phyloP scores from a whole-genome alignment of 345 rosid genomes.

The Linum trigynum region DNA sequence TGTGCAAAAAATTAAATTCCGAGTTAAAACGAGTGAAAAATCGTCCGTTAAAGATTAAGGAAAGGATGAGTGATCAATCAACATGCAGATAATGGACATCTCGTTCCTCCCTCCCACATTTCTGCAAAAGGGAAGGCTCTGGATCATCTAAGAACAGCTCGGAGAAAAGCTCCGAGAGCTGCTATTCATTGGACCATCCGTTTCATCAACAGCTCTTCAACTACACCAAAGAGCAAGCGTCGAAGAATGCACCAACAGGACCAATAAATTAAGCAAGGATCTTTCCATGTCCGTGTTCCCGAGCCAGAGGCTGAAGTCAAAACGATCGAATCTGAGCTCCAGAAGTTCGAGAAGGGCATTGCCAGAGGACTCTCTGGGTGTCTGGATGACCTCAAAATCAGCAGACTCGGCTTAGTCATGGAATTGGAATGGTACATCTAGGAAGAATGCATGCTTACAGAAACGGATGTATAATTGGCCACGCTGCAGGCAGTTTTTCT shows the following conservation, averaged over 20 bases:
- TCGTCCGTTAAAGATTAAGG: no score
- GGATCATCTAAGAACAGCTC: slow-evolving; percentile 64
- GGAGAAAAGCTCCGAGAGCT: slow-evolving; percentile 35
- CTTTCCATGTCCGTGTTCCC: slow-evolving; percentile 84
- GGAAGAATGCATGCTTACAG: not conserved
- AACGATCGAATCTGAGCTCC: slow-evolving; percentile 68
- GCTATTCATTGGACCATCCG: slow-evolving; percentile 70
- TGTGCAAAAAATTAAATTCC: no score
- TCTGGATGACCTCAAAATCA: slow-evolving; percentile 24
- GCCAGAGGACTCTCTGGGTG: slow-evolving; percentile 25
- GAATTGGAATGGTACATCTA: not conserved
- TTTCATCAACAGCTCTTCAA: slow-evolving; percentile 82
- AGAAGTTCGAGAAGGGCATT: slow-evolving; percentile 45
- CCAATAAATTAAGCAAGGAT: slow-evolving; percentile 79
- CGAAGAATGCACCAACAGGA: slow-evolving; percentile 19
- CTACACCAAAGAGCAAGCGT: slow-evolving; percentile 63
- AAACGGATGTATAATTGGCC: not conserved
- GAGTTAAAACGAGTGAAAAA: no score
- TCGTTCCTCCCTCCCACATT: slow-evolving; percentile 82
- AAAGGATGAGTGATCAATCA: not conserved
- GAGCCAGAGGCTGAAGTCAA: slow-evolving; percentile 52
- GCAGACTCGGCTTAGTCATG: slow-evolving; percentile 1
- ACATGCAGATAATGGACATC: slow-evolving; percentile 67
- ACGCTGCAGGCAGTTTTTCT: not conserved
- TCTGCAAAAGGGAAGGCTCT: slow-evolving; percentile 76